Base-by-base conservation (phyloP, 2,329 filamentous ascomycete species). In the Monosporascus ibericus region DNA sequence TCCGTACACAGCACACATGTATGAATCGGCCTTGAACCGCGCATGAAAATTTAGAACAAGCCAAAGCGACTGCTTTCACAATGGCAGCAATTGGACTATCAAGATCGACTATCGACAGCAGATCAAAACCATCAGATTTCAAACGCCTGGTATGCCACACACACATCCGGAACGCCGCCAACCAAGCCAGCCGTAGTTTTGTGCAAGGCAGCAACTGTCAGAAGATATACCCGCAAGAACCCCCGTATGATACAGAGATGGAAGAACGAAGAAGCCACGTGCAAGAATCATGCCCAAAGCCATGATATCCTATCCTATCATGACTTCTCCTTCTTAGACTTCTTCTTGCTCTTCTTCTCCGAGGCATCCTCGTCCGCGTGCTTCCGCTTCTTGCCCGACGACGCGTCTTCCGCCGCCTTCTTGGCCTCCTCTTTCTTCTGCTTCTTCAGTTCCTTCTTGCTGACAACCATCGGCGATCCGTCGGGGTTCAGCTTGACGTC, bases 371-470 rank as follows among this genome's bases (percentile, higher is more conserved):
- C 84, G 55, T 82, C 87, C 48, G 83, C 82, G 55, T 78, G 77
- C 75, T 88, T 88, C 68, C 85, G 81, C 80, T 90, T 89, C 81
- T 90, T 90, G 63, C 72, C 67, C 55, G 65, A 68, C 20, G 67
- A 53, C 61, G 79, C 79, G 51, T 66, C 68, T 3, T 79, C 75
- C 51, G 69, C 65, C 55, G 70, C 67, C 63, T 83, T 81, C 66
- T 82, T 78, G 40, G 72, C 74, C 56, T 77, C 81, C 18, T 69
- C 71, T 73, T 86, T 87, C 72, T 81, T 83, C 53, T 79, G 73
- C 76, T 88, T 87, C 79, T 89, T 89, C 63, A 86, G 70, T 47
- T 88, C 85, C 74, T 89, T 90, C 78, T 90, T 90, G 75, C 83
- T 88, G 62, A 85, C 71, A 4, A 88, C 76, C 60, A 81, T 77